A percentile compares a stretch with the other conserved stretches of the same genome.
Evolutionary conservation across 2,329 filamentous ascomycete genomes (phyloP).

Genomic region (Fusarium sp.): DNA sequence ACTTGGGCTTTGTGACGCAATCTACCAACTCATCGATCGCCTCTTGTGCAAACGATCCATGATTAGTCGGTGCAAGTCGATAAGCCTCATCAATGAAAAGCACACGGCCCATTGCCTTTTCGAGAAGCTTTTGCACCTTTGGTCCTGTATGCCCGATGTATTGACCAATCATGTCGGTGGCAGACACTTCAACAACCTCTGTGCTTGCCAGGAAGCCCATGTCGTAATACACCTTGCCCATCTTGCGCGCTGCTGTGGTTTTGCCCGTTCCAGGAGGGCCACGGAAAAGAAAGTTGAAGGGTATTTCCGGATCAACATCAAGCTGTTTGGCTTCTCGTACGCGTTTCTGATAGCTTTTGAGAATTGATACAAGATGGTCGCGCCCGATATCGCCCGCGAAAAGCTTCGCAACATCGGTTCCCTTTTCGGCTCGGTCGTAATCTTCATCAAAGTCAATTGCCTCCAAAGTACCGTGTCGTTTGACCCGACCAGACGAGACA

Average conservation of each 20-base stretch:
- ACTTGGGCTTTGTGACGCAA: constrained; percentile 65
- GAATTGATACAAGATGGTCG: constrained; percentile 62
- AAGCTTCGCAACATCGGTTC: constrained; percentile 60
- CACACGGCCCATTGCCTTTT: constrained; percentile 72
- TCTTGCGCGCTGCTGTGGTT: constrained; percentile 76
- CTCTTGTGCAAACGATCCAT: constrained; percentile 65
- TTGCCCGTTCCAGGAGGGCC: constrained; percentile 77
- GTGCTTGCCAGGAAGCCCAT: constrained; percentile 72
- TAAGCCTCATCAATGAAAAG: constrained; percentile 81
- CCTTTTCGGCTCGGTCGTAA: constrained; percentile 58
- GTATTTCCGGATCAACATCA: constrained; percentile 57
- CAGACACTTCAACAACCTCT: constrained; percentile 73
- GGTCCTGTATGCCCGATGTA: constrained; percentile 77
- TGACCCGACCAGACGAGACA: constrained; percentile 29
- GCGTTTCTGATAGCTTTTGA: constrained; percentile 66
- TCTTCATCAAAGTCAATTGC: constrained; percentile 80
- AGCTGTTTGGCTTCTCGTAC: constrained; percentile 46
- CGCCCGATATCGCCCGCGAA: constrained; percentile 70
- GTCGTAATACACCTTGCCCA: constrained; percentile 81
- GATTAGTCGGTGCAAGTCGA: constrained; percentile 55
- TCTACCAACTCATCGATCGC: constrained; percentile 66
- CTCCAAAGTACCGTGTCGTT: constrained; percentile 73
- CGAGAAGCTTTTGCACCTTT: constrained; percentile 68
- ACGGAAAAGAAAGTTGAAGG: constrained; percentile 76
- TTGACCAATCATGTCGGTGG: constrained; percentile 74